Conservation (phyloP, 2,329 filamentous ascomycete genomes). For the Ilyonectria destructans region DNA sequence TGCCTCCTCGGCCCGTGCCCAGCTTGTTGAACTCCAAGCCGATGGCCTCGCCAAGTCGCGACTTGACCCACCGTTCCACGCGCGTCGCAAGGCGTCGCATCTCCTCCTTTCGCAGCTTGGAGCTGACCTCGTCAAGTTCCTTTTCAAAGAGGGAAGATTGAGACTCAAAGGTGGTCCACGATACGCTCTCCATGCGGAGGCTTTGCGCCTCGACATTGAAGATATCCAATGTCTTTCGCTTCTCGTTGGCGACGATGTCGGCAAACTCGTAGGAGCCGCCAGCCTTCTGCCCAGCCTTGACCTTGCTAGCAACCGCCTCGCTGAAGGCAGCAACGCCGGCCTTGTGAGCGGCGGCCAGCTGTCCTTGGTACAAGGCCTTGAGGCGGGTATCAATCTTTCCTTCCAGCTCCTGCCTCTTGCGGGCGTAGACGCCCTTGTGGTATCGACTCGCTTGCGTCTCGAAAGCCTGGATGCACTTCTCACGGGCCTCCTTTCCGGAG, state of each 20-base stretch:
- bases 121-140: conserved; percentile 91
- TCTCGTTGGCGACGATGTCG: conserved; percentile 90
- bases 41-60: conserved; percentile 87
- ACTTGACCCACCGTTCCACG: conserved; percentile 94
- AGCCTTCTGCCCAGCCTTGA: conserved; percentile 94
- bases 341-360: conserved; percentile 91
- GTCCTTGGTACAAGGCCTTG: conserved; percentile 90
- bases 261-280: conserved; percentile 95
- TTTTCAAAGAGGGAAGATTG: conserved; percentile 88
- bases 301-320: conserved; percentile 87
- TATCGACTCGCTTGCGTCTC: conserved; percentile 93
- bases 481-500: conserved; percentile 80
- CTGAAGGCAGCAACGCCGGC: conserved; percentile 87
- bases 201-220: conserved; percentile 85
- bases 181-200: conserved; percentile 82
- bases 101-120: conserved; percentile 90
- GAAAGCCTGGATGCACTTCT: conserved; percentile 85
- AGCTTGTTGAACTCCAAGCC: conserved; percentile 97
- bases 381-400: conserved; percentile 89
- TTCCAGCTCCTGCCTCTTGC: conserved; percentile 89
- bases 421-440: conserved; percentile 93
- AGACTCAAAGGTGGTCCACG: conserved; percentile 90
- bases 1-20: conserved; percentile 87
- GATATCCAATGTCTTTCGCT: conserved; percentile 79
- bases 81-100: conserved; percentile 93